These are phyloP conservation scores for Astragalus membranaceus DNA, from an alignment of 306 rosid species.

Conservation along the genomic window DNA sequence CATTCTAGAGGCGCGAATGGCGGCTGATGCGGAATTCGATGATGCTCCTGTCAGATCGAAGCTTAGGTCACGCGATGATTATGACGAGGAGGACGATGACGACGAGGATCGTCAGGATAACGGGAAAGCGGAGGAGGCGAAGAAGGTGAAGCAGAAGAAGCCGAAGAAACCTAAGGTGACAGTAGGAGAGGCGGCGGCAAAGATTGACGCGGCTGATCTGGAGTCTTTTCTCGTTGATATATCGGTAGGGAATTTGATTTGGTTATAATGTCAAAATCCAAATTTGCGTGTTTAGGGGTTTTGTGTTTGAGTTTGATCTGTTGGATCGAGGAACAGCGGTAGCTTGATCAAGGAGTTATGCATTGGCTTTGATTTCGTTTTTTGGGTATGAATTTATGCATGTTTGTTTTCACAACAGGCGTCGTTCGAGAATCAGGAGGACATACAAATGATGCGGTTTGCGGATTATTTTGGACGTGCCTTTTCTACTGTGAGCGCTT, in stretches of 20 bases:
- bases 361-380: neutral
- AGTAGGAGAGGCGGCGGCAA: conserved; percentile 74
- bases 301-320: conserved; percentile 40
- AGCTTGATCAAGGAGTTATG: neutral
- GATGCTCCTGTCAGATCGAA: conserved; percentile 54
- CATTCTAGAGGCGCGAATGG: conserved; percentile 60
- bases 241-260: conserved; percentile 44
- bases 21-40: conserved; percentile 25
- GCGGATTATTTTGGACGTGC: conserved; percentile 87
- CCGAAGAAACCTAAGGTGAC: conserved; percentile 87
- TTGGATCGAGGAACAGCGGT: conserved; percentile 10
- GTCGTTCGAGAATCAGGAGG: conserved; percentile 58
- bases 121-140: conserved; percentile 53
- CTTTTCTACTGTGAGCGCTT: conserved; percentile 60
- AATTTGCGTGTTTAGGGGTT: conserved; percentile 25
- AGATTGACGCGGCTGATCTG: conserved; percentile 66
- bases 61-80: conserved; percentile 38
- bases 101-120: conserved; percentile 42
- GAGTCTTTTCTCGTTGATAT: conserved; percentile 52
- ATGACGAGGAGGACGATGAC: conserved; percentile 49
- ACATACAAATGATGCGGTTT: conserved; percentile 74
- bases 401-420: conserved; percentile 32
- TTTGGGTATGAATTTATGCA: neutral
- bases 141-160: conserved; percentile 83
- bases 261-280: conserved; percentile 14